Conservation (phyloP, 805 yeast species). For the Cyberlindnera misumaiensis region DNA sequence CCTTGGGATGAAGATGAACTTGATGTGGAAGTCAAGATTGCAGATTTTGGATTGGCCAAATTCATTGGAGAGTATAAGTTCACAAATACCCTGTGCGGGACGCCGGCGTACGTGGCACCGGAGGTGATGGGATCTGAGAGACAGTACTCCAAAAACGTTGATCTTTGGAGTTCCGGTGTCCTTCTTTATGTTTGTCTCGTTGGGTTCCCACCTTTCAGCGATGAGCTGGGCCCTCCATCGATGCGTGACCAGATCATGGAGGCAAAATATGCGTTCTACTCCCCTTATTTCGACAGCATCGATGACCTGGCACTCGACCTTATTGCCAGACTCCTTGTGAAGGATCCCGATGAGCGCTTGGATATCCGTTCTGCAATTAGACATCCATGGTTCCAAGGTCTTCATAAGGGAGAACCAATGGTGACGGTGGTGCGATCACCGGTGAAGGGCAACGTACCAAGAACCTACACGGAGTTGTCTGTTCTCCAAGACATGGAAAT, state of each 20-base stretch:
- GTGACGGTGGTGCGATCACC: slow-evolving; percentile 24
- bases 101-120: slow-evolving; percentile 85
- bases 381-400: slow-evolving; percentile 76
- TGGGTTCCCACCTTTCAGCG: slow-evolving; percentile 84
- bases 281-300: slow-evolving; percentile 75
- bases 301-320: slow-evolving; percentile 60
- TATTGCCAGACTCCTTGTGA: slow-evolving; percentile 53
- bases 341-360: slow-evolving; percentile 65
- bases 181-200: slow-evolving; percentile 70
- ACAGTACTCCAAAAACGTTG: slow-evolving; percentile 64
- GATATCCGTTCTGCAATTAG: slow-evolving; percentile 76
- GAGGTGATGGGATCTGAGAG: slow-evolving; percentile 53
- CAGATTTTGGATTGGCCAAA: slow-evolving; percentile 70
- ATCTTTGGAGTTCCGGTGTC: slow-evolving; percentile 80
- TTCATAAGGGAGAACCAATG: background rate
- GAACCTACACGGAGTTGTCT: slow-evolving; percentile 33
- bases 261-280: slow-evolving; percentile 66
- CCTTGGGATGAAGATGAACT: slow-evolving; percentile 47
- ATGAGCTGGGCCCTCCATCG: slow-evolving; percentile 71
- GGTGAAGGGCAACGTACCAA: slow-evolving; percentile 25
- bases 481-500: slow-evolving; percentile 9
- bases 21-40: slow-evolving; percentile 64
- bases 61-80: slow-evolving; percentile 63
- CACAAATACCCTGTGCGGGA: slow-evolving; percentile 77
- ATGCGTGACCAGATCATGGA: slow-evolving; percentile 67